Base-by-base conservation (phyloP, 2,329 filamentous ascomycete genomes). In the Pseudopyricularia cyperi region DNA sequence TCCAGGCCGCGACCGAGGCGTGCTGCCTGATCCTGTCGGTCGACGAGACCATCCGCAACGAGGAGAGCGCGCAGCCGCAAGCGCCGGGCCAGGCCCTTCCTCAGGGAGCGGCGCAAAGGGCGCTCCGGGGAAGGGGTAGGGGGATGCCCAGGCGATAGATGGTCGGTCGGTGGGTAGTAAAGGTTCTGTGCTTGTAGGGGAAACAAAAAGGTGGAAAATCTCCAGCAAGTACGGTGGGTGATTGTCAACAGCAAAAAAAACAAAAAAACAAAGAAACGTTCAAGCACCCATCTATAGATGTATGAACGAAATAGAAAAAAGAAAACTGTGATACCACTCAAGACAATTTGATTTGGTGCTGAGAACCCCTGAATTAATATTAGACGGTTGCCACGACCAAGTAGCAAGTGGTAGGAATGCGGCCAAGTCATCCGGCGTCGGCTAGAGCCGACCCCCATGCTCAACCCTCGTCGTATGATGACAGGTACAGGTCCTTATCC, bases 31-130 rank as follows among this genome's bases (percentile, higher is more conserved):
- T 98, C 59, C 72, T 98, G 62, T 86, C 89, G 61, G 93, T 98
- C 53, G 93, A 98, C 65, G 93, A 98, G 80, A 98, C 93, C 33
- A 97, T 98, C 71, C 89, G 83, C 71, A 98, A 98, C 70, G 89
- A 98, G 74, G 90, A 97, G 74, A 95, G 88, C 62, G 79, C 83
- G 61, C 75, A 82, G 67, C 86, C 90, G 24, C 87, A 95, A 68
- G 89, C 82, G 8, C 91, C 91, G 0, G 78, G 81, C 52, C 77
- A 86, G 67, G 78, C 81, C 19, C 73, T 90, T 58, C 87, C 86
- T 4, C 83, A 84, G 1, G 87, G 86, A 59, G 90, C 91, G 22
- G 90, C 91, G 11, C 91, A 97, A 74, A 77, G 91, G 63, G 91
- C 89, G 42, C 71, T 97, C 58, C 79, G 90, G 56, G 87, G 86